phyloP scores from a whole-genome alignment of 805 yeast genomes.

The Candida insectalens region DNA sequence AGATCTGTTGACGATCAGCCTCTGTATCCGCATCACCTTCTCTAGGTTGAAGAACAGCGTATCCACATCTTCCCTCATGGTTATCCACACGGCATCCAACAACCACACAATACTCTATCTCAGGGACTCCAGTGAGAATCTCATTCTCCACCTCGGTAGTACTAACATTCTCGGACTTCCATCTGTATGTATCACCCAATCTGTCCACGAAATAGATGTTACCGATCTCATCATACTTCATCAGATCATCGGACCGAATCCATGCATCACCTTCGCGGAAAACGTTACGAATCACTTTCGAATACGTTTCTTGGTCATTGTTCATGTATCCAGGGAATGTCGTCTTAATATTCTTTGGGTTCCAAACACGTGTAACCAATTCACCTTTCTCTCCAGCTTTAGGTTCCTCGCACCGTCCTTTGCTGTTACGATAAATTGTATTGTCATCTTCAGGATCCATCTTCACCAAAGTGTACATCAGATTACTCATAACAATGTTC shows the following conservation, averaged over 20 bases:
- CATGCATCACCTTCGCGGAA: slow-evolving; percentile 84
- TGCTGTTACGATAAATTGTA: slow-evolving; percentile 58
- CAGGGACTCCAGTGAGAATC: slow-evolving; percentile 34
- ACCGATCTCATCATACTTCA: slow-evolving; percentile 58
- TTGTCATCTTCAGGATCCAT: slow-evolving; percentile 78
- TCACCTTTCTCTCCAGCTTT: slow-evolving; percentile 71
- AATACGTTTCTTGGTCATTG: slow-evolving; percentile 66
- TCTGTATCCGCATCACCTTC: slow-evolving; percentile 20
- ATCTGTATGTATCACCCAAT: slow-evolving; percentile 89
- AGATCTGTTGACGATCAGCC: slow-evolving; percentile 21
- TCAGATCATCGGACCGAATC: slow-evolving; percentile 81
- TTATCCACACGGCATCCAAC: slow-evolving; percentile 80
- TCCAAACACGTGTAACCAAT: slow-evolving; percentile 64
- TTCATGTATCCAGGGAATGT: slow-evolving; percentile 88
- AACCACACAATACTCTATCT: slow-evolving; percentile 62
- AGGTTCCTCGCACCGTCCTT: slow-evolving; percentile 52
- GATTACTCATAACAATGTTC: slow-evolving; percentile 41
- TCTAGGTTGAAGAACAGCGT: slow-evolving; percentile 58
- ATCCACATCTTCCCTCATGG: slow-evolving; percentile 94
- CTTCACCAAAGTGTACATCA: slow-evolving; percentile 48
- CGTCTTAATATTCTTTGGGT: slow-evolving; percentile 50
- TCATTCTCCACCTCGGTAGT: slow-evolving; percentile 89
- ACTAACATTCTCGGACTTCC: slow-evolving; percentile 94
- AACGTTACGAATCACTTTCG: slow-evolving; percentile 66
- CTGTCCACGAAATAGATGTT: slow-evolving; percentile 81